Conservation (phyloP, 805 yeast genomes). For the Sugiyamaella valdiviana region DNA sequence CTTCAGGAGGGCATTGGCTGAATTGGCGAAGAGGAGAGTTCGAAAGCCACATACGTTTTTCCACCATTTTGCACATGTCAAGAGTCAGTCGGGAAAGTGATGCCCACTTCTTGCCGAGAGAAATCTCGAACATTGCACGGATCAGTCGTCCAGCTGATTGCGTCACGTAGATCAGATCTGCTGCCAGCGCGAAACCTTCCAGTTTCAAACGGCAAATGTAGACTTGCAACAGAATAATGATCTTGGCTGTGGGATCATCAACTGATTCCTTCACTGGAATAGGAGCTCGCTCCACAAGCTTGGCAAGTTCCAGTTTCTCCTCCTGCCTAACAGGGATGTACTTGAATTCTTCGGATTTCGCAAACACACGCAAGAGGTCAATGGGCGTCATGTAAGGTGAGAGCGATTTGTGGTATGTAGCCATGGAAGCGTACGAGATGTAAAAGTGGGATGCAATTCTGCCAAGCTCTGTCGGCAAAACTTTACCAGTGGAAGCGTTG, state of each 20-base stretch:
- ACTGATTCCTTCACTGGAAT: constrained; percentile 73
- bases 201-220: constrained; percentile 71
- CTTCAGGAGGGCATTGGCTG: constrained; percentile 58
- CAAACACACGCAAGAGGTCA: constrained; percentile 71
- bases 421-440: constrained; percentile 68
- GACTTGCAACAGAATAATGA: constrained; percentile 74
- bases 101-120: constrained; percentile 67
- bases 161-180: constrained; percentile 89
- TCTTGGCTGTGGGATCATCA: constrained; percentile 68
- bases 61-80: constrained; percentile 73
- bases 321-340: constrained; percentile 80
- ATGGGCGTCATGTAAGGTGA: constrained; percentile 60
- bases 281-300: constrained; percentile 69
- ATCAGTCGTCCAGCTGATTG: constrained; percentile 89
- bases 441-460: constrained; percentile 81
- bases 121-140: constrained; percentile 78
- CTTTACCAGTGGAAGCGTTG: constrained; percentile 42
- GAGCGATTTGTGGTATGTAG: constrained; percentile 54
- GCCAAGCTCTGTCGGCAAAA: constrained; percentile 66
- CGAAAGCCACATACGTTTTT: constrained; percentile 74
- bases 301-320: constrained; percentile 67
- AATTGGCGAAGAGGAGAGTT: constrained; percentile 85
- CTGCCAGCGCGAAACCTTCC: constrained; percentile 84
- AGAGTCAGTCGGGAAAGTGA: constrained; percentile 49
- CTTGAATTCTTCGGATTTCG: constrained; percentile 79